Base-by-base conservation (phyloP, 1,284 basidiomycete genomes). In the Boletus austroedulis region DNA sequence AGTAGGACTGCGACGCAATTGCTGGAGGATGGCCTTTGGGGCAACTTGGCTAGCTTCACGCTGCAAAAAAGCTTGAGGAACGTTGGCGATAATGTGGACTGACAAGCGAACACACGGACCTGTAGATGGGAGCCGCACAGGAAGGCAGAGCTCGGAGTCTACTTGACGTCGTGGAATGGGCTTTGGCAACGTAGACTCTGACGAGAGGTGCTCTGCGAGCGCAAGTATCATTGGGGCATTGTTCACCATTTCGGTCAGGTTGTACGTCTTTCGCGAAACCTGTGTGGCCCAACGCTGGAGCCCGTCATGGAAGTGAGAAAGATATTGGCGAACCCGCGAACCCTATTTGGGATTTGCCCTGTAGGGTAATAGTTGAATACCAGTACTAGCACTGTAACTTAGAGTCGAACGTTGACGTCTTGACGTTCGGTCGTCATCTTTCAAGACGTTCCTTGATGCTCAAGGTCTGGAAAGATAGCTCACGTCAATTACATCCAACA, bases 111-210 rank as follows among this genome's bases (percentile, higher is more conserved):
- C 19, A 46, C 51, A 77, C 80, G 56, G 64, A 86, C 89, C 80
- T 56, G 73, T 81, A 19, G 82, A 81, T 23, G 89, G 89, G 43
- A 91, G 77, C n/a, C 87, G 79, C 49, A 79, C 80, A 45, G 83
- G 84, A 44, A 91, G 77, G 71, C 85, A 87, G 55, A 81, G 81
- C n/a, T 82, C 76, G 6, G 81, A 79, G 14, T 63, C 61, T 5
- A 83, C 60, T 46, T 77, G 78, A 63, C 69, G 62, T 46, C 74
- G 73, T 52, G 58, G 65, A 45, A 48, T 21, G 7, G 77, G 62
- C 41, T 57, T 60, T 11, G 55, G 50, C 47, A 51, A 46, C 21
- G 49, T 43, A 38, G 57, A 31, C 32, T 63, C 53, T 62, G 72
- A 60, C 68, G 71, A 41, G 68, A 72, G 60, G 32, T 66, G 67